Evolutionary conservation across 345 rosid species (phyloP), one percentile per base, ranked within the genome.

Genomic region (Gossypium arboreum): DNA sequence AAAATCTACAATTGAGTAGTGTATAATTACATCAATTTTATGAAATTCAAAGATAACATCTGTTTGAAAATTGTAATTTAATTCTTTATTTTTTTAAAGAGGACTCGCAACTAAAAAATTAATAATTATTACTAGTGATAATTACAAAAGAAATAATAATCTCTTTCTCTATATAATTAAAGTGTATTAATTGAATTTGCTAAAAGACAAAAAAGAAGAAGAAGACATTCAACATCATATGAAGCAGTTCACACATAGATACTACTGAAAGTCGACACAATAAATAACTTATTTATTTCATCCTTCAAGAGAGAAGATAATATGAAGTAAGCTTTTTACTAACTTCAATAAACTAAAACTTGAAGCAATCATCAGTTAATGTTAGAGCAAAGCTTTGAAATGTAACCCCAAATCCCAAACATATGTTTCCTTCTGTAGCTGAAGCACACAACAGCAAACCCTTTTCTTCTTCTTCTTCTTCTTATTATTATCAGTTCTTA

Each of bases 381-480:
- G 34, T 27, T 27, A 25, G 27, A 25, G 27, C 76, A 61, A 43
- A 79, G 79, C 77, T 52, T 58, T 27, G 55, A 45, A 25, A 25
- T 25, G 27, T 25, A 16, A 25, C 72, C 70, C 12, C 16, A 64
- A 74, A 52, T n/a, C 20, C 9, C 50, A 63, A 62, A 61, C 69
- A 29, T 52, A 34, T n/a, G 18, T 45, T 74, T 48, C 76, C 58
- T 78, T 52, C 80, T 59, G 9, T 29, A 52, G 43, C 18, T 17
- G 73, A 61, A 71, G 39, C 77, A 70, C n/a, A 73, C 77, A 51
- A 39, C n/a, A 7, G 20, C 41, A 68, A 43, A 50, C 6, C 27
- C 68, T 29, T 10, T 16, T 20, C 4, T 41, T 67, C 39, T n/a
- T 59, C 27, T 25, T 25, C 27, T 25, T 25, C 29, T 27, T 27